Base-by-base conservation (phyloP, 352 stramenopile species). In the Globisporangium yorkense region DNA sequence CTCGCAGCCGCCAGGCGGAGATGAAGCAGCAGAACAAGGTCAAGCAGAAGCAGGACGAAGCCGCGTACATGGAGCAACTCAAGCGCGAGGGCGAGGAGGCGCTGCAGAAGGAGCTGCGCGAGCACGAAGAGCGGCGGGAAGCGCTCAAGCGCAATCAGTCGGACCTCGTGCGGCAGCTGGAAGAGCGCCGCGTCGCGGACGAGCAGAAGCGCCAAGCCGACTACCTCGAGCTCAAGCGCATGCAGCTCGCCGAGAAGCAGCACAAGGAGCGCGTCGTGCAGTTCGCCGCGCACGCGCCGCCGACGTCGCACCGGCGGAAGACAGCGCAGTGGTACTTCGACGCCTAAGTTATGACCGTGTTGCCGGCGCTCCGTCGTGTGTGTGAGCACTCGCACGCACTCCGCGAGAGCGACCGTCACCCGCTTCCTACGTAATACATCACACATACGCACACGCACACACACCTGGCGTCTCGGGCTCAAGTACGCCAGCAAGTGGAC, bases 321-420 rank as follows among this genome's bases (percentile, higher is more conserved):
- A 84, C 68, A 10, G 75, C 83, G 40, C 73, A 91, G 68, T 91
- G 80, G 83, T 91, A 91, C 71, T 93, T 89, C 51, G 80, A 91
- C 57, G 79, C 79, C 54, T 89, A 65, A 70, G 10, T 54, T 53
- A 53, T 43, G 37, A 18, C 24, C 24, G 24, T 27, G 24, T 27
- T 27, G 24, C 24, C 24, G 24, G 24, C 1, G 8, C 12, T 13
- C 35, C 31, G 21, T 18, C 29, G 29, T n/a, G 12, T 18, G 27
- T 4, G 13, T n/a, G 16, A 46, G 37, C 37, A 5, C 37, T 39
- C 31, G 43, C 33, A 31, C 31, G 21, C 6, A 21, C 16, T 18
- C 18, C 9, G n/a, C n/a, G 16, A 8, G 20, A 41, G 31, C 33
- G 8, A 3, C 33, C 33, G 8, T 9, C 10, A 13, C 6, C 6